Evolutionary conservation across 768 basidiomycete species (phyloP), one percentile per base, ranked within the genome.

Genomic region (Mrakia hoshinonis): DNA sequence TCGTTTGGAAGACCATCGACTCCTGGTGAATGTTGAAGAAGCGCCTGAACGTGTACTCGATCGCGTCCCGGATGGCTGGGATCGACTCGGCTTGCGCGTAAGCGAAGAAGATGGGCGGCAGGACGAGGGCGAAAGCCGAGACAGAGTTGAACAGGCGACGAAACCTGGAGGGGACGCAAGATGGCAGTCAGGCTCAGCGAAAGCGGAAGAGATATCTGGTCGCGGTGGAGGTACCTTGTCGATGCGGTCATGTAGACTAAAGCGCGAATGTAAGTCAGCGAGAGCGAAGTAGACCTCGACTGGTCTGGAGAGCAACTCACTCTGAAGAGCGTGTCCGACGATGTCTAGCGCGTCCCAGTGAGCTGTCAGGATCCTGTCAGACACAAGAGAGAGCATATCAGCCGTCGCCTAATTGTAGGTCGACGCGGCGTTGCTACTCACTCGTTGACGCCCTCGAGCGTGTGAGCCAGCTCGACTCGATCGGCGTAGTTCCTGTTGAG

Each of bases 321-420:
- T 87, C 36, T 90, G 86, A 77, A 90, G 80, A 9, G 85, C 83
- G 73, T 89, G 89, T 47, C 84, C 83, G n/a, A 91, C 85, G 66
- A 90, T 85, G n/a, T 86, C 87, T 55, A 88, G 84, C 75, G 90
- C 89, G 75, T 86, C 83, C 4, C 87, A 87, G 78, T 90, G 89
- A 2, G 79, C 80, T 38, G 89, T 79, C 22, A 91, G 79, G 52
- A 88, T 86, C 6, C 84, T 83, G n/a, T n/a, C n/a, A 77, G 4
- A 48, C 2, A 46, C 1, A 43, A 46, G 15, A 1, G 36, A 36
- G 3, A 22, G 10, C 2, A 18, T 22, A 15, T 24, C 9, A 20
- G 24, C 12, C 4, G 43, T n/a, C 31, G 20, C 31, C n/a, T n/a
- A 31, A 51, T 24, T 15, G 20, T 6, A 10, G 38, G 12, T 18